Evolutionary conservation across 2,329 filamentous ascomycete species (phyloP).

Genomic region (Colletotrichum sidae): DNA sequence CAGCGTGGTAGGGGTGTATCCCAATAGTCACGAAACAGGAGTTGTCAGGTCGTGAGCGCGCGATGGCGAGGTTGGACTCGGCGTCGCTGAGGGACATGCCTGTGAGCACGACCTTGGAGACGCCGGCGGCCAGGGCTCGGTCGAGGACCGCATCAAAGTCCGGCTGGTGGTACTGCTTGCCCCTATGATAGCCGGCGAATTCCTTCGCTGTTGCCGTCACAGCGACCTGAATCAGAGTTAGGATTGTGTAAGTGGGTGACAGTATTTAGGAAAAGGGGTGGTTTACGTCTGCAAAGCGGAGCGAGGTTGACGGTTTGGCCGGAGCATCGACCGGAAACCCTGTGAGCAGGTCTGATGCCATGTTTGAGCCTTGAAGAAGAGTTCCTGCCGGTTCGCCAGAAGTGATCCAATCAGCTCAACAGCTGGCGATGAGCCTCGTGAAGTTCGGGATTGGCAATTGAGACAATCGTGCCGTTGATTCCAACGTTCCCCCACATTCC

Average conservation of each 20-base stretch:
- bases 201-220: conserved; percentile 55
- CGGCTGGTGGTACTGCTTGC: conserved; percentile 59
- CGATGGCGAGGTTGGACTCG: conserved; percentile 43
- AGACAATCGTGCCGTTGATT: neutral
- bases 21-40: conserved; percentile 59
- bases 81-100: conserved; percentile 51
- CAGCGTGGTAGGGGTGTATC: conserved; percentile 62
- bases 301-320: conserved; percentile 11
- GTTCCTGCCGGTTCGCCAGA: neutral
- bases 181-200: conserved; percentile 62
- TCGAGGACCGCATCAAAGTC: conserved; percentile 57
- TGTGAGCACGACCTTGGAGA: conserved; percentile 54
- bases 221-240: conserved; percentile 44
- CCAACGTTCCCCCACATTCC: conserved; percentile 21
- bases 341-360: conserved; percentile 25
- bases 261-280: too few relatives aligned
- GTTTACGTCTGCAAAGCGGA: conserved; percentile 34
- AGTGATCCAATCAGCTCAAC: too few relatives aligned
- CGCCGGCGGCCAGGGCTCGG: conserved; percentile 53
- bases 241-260: neutral
- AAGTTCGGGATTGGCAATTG: neutral
- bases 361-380: neutral
- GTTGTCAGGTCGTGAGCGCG: conserved; percentile 41
- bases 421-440: too few relatives aligned
- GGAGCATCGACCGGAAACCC: conserved; percentile 28